A percentile compares a stretch with the other conserved stretches of the same genome.
These are phyloP conservation scores for Neurospora hispaniola DNA, from an alignment of 495 filamentous ascomycete genomes.

Conservation along the genomic window DNA sequence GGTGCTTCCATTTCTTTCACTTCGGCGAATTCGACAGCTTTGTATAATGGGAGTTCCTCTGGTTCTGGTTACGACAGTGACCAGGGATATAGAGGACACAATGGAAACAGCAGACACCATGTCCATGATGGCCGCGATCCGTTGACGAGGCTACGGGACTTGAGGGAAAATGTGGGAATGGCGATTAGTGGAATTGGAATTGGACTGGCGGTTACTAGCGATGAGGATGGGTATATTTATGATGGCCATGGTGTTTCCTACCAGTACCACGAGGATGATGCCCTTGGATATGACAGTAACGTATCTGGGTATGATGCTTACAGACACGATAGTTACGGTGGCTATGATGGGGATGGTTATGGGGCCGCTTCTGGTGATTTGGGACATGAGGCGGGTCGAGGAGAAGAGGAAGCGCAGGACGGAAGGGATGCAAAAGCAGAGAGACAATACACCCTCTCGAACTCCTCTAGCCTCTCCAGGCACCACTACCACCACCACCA, in stretches of 20 bases:
- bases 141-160: background rate
- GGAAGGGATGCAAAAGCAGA: background rate
- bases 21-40: background rate
- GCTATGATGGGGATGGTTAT: background rate
- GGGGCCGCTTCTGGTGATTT: background rate
- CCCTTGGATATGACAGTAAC: no score
- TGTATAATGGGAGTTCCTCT: background rate
- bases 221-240: background rate
- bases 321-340: background rate
- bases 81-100: background rate
- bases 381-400: background rate
- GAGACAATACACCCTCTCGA: background rate
- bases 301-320: background rate
- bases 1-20: background rate
- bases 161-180: background rate
- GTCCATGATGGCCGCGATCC: background rate
- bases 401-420: background rate
- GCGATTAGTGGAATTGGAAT: background rate
- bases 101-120: background rate
- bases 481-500: background rate
- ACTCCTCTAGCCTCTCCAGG: background rate
- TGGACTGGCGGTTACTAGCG: background rate
- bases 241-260: background rate
- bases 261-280: background rate
- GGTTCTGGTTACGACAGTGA: background rate